Evolutionary conservation across 1,284 basidiomycete species (phyloP), one percentile per base, ranked within the genome.

Genomic region (Wolfiporia cocos): DNA sequence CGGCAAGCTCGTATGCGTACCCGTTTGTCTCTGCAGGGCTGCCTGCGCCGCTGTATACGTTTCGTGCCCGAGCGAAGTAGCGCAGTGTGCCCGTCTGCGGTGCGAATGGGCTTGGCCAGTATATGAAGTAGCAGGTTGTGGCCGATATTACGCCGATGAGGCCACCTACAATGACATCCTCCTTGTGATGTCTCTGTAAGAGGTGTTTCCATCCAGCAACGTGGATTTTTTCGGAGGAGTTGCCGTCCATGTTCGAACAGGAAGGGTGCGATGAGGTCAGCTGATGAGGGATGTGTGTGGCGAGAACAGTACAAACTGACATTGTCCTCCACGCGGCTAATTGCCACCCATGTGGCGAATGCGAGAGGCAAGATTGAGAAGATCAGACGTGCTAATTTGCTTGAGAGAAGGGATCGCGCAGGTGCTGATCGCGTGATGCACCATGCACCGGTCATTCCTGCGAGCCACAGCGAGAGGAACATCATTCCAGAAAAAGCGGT

Each of bases 401-500:
- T 81, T 17, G 71, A 66, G 29, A 67, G 50, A 10, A 74, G 47
- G 23, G 63, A 67, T 53, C 62, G 23, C 56, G 57, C 34, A 56
- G 62, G 50, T 49, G 62, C 44, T 3, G 69, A 59, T n/a, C 65
- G 56, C n/a, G 55, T 52, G 48, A 77, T 71, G 41, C 73, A 73
- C 70, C 78, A 78, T 3, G 76, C 75, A 14, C 73, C 73, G 15
- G 77, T 81, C 54, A 78, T 72, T 12, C 79, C 76, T 7, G 79
- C 79, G 6, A 85, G 57, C 64, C 74, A 83, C 4, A 86, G 65
- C 3, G 75, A 69, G 12, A 83, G 55, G 51, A 82, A 78, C 26
- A 73, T 67, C 74, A 85, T 81, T 20, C 78, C 80, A 12, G 73
- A 69, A 52, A 78, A 83, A 2, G 77, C 77, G 2, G 73, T 73